A percentile compares a stretch with the other conserved stretches of the same genome.
Conservation (phyloP, 257 asterid genomes). For the Solanum piurae region DNA sequence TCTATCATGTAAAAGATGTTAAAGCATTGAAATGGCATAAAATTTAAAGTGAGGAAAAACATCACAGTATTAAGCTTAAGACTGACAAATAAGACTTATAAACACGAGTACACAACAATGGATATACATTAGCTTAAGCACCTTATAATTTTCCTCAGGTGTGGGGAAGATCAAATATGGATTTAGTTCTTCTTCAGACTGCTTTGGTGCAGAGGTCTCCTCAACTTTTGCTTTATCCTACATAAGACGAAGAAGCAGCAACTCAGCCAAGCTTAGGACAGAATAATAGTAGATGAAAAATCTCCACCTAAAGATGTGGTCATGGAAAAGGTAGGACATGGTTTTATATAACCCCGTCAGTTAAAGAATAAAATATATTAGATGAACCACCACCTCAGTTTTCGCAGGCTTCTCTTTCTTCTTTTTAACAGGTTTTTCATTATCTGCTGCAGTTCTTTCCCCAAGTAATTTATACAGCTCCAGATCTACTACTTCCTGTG, state of each 20-base stretch:
- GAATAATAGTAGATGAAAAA: background rate
- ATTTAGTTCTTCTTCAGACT: slow-evolving; percentile 75
- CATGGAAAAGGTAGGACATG: background rate
- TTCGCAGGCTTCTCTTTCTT: slow-evolving; percentile 84
- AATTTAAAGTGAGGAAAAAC: background rate
- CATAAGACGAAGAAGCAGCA: background rate
- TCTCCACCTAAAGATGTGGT: background rate
- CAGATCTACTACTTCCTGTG: slow-evolving; percentile 73
- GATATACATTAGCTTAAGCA: background rate
- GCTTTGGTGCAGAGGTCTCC: slow-evolving; percentile 43
- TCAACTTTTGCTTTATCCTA: slow-evolving; percentile 52
- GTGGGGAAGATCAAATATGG: slow-evolving; percentile 76
- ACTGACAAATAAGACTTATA: background rate
- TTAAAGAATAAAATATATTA: background rate
- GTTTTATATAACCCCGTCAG: background rate
- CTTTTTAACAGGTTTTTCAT: slow-evolving; percentile 74
- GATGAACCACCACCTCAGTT: slow-evolving; percentile 38
- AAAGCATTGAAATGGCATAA: background rate
- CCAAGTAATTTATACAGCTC: slow-evolving; percentile 66
- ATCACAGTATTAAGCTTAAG: background rate
- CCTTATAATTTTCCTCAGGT: slow-evolving; percentile 81
- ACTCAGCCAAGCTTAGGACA: background rate
- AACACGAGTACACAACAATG: background rate
- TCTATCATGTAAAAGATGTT: background rate
- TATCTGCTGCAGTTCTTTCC: slow-evolving; percentile 78